Conservation (phyloP, 306 rosid species). For the Dryas alaskensis region DNA sequence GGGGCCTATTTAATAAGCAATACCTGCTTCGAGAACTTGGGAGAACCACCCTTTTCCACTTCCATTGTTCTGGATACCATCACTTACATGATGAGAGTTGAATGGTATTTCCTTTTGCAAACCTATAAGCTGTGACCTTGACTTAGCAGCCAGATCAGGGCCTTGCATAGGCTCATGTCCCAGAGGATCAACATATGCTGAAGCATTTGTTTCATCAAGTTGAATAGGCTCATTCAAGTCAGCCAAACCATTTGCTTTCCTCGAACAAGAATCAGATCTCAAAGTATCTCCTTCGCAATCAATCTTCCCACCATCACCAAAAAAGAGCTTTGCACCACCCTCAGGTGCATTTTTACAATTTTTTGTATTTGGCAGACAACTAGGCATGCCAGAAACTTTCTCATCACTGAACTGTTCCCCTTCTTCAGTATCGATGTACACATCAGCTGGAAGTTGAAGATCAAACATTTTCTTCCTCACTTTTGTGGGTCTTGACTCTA, state of each 20-base stretch:
- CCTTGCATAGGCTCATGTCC: slow-evolving; percentile 41
- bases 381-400: slow-evolving; percentile 42
- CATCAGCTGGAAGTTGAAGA: slow-evolving; percentile 92
- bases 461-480: slow-evolving; percentile 74
- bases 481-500: slow-evolving; percentile 75
- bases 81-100: slow-evolving; percentile 43
- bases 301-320: slow-evolving; percentile 38
- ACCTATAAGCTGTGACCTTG: slow-evolving; percentile 40
- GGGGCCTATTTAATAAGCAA: slow-evolving; percentile 19
- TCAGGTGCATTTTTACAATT: slow-evolving; percentile 37
- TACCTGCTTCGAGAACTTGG: slow-evolving; percentile 67
- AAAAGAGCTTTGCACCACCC: slow-evolving; percentile 39
- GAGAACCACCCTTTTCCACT: slow-evolving; percentile 53
- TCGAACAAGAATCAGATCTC: slow-evolving; percentile 41
- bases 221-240: slow-evolving; percentile 83
- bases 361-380: slow-evolving; percentile 36
- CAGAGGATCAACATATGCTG: slow-evolving; percentile 37
- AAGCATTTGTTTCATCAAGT: slow-evolving; percentile 62
- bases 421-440: slow-evolving; percentile 73
- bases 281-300: slow-evolving; percentile 43
- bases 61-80: slow-evolving; percentile 39
- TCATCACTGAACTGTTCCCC: slow-evolving; percentile 68
- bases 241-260: slow-evolving; percentile 58
- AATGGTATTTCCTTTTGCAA: slow-evolving; percentile 46
- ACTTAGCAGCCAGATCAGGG: slow-evolving; percentile 39